phyloP scores from a whole-genome alignment of 169 alveolate genomes.

The Theileria parva region DNA sequence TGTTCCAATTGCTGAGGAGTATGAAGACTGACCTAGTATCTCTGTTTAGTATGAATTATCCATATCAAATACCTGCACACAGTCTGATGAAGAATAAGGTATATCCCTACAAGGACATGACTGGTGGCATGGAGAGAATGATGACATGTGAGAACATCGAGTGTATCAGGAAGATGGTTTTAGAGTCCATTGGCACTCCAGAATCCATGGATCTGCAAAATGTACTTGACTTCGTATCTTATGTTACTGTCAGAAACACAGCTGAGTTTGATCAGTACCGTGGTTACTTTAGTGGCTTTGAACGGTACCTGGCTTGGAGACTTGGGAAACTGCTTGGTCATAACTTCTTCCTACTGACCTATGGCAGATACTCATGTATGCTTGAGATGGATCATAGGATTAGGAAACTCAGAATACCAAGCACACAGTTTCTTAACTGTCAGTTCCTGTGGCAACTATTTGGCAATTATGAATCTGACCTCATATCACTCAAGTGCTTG shows the following conservation, averaged over 20 bases:
- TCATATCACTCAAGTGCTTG: neutral
- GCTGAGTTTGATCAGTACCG: neutral
- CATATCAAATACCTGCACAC: neutral
- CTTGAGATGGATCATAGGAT: neutral
- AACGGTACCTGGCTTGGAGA: neutral
- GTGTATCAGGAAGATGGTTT: neutral
- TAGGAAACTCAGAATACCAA: neutral
- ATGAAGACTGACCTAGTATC: neutral
- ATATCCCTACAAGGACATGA: conserved; percentile 8
- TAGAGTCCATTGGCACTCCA: neutral
- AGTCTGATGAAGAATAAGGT: neutral
- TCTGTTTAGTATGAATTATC: neutral
- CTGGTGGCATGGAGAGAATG: neutral
- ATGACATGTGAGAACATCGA: neutral
- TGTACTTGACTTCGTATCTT: neutral
- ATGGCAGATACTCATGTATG: neutral
- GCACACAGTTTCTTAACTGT: neutral
- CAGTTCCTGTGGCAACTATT: neutral
- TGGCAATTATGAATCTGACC: neutral
- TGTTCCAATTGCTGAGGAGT: neutral
- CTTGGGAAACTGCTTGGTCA: neutral
- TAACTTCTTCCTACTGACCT: conserved; percentile 4
- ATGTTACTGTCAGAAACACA: neutral
- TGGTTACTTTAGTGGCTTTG: neutral
- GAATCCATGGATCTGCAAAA: conserved; percentile 1